Conservation (phyloP, 139 green algal genomes). For the Chlamydomonas schloesseri region DNA sequence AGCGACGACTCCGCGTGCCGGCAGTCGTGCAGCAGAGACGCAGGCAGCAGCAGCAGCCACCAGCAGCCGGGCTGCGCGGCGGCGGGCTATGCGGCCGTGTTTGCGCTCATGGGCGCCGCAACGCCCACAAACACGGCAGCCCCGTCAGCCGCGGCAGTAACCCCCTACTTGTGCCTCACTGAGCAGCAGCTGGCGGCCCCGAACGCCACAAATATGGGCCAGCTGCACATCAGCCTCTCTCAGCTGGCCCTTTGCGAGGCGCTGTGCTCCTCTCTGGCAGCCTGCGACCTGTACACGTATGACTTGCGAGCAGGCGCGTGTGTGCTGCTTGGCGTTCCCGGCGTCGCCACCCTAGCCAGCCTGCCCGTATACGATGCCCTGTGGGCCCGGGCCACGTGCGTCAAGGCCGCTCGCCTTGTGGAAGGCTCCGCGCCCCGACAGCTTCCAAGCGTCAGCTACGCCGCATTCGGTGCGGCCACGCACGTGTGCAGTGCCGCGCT, state of each 20-base stretch:
- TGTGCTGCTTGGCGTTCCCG: not conserved
- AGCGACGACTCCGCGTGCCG: not conserved
- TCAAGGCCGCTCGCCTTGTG: not conserved
- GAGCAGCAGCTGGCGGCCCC: not conserved
- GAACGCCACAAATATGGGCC: not conserved
- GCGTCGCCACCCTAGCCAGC: not conserved
- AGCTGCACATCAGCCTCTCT: not conserved
- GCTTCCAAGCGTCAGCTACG: not conserved
- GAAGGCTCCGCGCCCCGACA: too few relatives aligned
- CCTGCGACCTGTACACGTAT: slow-evolving; percentile 5
- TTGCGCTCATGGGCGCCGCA: not conserved
- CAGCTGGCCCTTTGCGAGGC: not conserved
- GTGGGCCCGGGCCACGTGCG: not conserved
- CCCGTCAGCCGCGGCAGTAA: too few relatives aligned
- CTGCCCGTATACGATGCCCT: not conserved
- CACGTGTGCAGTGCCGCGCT: not conserved
- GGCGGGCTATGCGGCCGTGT: not conserved
- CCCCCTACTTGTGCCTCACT: not conserved
- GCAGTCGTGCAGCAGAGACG: not conserved
- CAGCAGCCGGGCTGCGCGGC: not conserved
- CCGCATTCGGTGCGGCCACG: too few relatives aligned
- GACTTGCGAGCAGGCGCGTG: not conserved
- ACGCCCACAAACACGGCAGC: too few relatives aligned
- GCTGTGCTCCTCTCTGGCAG: not conserved
- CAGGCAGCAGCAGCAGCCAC: too few relatives aligned